Evolutionary conservation across 2,329 filamentous ascomycete genomes (phyloP).

Genomic region (Microcyclospora tardicrescens): DNA sequence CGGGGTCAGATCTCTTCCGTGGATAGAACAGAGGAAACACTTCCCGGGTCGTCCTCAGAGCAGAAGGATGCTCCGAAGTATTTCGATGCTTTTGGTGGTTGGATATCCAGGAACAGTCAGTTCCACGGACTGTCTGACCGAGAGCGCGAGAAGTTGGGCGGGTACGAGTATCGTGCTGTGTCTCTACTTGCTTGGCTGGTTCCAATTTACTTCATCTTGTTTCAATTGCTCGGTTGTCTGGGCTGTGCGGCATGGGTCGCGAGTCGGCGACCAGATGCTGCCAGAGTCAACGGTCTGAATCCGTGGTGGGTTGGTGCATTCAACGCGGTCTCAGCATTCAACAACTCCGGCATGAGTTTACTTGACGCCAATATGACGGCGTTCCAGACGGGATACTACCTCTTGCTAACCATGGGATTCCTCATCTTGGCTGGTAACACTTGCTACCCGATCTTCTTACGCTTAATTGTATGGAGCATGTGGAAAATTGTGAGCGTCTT

Average conservation of each 20-base stretch:
- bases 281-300: slow-evolving; percentile 44
- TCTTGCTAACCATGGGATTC: slow-evolving; percentile 36
- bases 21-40: neutral
- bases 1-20: too few relatives aligned
- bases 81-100: slow-evolving; percentile 11
- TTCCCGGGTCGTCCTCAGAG: neutral
- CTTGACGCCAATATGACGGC: slow-evolving; percentile 53
- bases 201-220: slow-evolving; percentile 46
- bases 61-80: neutral
- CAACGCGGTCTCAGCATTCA: slow-evolving; percentile 55
- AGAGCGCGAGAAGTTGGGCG: slow-evolving; percentile 46
- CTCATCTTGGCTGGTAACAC: slow-evolving; percentile 43
- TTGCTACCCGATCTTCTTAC: slow-evolving; percentile 45
- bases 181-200: slow-evolving; percentile 47
- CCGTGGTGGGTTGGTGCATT: slow-evolving; percentile 59
- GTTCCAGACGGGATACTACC: slow-evolving; percentile 37
- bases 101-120: slow-evolving; percentile 37
- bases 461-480: slow-evolving; percentile 45
- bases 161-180: slow-evolving; percentile 52
- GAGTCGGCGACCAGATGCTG: slow-evolving; percentile 36
- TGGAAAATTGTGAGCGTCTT: slow-evolving; percentile 33
- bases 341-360: slow-evolving; percentile 58
- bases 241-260: slow-evolving; percentile 50
- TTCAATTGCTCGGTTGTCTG: slow-evolving; percentile 47
- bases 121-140: slow-evolving; percentile 41